Conservation (phyloP, 2,329 filamentous ascomycete genomes). For the Zarea fungicola region DNA sequence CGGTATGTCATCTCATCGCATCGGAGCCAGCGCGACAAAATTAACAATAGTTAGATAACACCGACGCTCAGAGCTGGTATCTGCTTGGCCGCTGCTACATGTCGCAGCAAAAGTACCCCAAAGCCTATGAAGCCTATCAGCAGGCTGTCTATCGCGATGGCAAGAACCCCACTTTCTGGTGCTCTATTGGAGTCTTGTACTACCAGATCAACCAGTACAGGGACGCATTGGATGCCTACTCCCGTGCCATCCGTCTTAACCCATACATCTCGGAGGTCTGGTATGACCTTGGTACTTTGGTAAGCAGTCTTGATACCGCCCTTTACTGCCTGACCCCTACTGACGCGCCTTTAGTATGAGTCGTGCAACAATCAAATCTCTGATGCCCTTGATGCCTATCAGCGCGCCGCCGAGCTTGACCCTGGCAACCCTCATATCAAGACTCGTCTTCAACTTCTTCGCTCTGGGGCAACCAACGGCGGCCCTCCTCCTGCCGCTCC, state of each 20-base stretch:
- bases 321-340: slow-evolving; percentile 24
- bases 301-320: slow-evolving; percentile 45
- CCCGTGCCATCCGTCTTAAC: slow-evolving; percentile 90
- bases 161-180: slow-evolving; percentile 98
- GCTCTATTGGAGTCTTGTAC: slow-evolving; percentile 96
- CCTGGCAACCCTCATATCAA: slow-evolving; percentile 94
- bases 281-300: slow-evolving; percentile 95
- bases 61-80: slow-evolving; percentile 97
- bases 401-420: slow-evolving; percentile 89
- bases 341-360: slow-evolving; percentile 63
- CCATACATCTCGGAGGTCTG: slow-evolving; percentile 98
- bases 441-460: slow-evolving; percentile 81
- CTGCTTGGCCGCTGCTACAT: slow-evolving; percentile 96
- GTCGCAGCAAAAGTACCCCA: slow-evolving; percentile 98
- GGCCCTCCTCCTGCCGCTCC: slow-evolving; percentile 69
- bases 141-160: slow-evolving; percentile 98
- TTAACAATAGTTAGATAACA: slow-evolving; percentile 62
- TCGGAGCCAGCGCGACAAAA: too few relatives aligned
- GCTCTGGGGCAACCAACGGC: slow-evolving; percentile 71
- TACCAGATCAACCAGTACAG: slow-evolving; percentile 99
- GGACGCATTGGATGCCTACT: slow-evolving; percentile 95
- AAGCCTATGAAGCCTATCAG: slow-evolving; percentile 97
- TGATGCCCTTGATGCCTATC: slow-evolving; percentile 93
- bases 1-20: slow-evolving; percentile 58
- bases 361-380: slow-evolving; percentile 98